phyloP scores from a whole-genome alignment of 768 basidiomycete genomes.

The Tylopilus sp. region DNA sequence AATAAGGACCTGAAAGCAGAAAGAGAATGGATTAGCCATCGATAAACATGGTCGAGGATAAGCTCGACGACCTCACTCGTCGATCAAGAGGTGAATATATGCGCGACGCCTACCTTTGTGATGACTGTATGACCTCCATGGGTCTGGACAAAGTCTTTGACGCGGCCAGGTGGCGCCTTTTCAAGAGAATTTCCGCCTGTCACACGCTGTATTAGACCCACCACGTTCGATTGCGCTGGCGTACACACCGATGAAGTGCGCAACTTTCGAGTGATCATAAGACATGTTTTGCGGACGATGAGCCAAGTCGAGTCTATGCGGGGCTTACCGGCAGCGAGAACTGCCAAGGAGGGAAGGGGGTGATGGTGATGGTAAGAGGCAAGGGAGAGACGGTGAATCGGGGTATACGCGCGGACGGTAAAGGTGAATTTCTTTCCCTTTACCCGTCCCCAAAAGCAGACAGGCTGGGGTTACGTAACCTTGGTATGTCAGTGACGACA shows the following conservation, averaged over 20 bases:
- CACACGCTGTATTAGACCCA: constrained; percentile 6
- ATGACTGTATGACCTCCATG: constrained; percentile 98
- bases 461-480: constrained; percentile 31
- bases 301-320: constrained; percentile 7
- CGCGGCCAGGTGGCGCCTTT: constrained; percentile 70
- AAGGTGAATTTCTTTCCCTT: constrained; percentile 17
- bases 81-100: constrained; percentile 13
- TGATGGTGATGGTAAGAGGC: constrained; percentile 22
- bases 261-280: constrained; percentile 57
- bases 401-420: constrained; percentile 9
- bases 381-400: constrained; percentile 3
- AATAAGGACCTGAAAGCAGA: constrained; percentile 75
- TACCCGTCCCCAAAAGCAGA: constrained; percentile 30
- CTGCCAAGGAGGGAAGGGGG: constrained; percentile 4
- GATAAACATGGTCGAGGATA: neutral
- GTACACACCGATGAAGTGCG: constrained; percentile 59
- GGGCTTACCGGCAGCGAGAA: constrained; percentile 1
- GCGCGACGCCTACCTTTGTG: constrained; percentile 70
- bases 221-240: constrained; percentile 1
- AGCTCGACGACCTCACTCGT: constrained; percentile 1
- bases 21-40: constrained; percentile 8
- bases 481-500: neutral
- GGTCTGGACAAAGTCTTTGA: constrained; percentile 87
- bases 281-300: constrained; percentile 22
- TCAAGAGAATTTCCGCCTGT: constrained; percentile 94